Evolutionary conservation across 73 alveolate species (phyloP).

Genomic region (Paramecium biaurelia): DNA sequence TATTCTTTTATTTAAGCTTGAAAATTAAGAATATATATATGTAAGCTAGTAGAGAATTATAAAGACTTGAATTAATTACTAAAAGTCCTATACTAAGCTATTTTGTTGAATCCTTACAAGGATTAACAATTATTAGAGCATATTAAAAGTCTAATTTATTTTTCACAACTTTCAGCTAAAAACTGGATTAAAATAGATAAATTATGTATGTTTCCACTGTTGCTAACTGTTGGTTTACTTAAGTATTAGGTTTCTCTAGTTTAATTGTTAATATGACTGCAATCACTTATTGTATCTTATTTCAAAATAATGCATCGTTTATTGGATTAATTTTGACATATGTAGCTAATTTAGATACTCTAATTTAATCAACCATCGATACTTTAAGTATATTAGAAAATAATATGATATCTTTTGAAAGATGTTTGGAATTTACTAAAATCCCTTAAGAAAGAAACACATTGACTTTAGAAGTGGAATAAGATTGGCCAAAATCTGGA

Average conservation of each 20-base stretch:
- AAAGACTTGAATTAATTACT: slow-evolving; percentile 83
- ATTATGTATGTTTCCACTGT: neutral
- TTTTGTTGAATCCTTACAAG: slow-evolving; percentile 83
- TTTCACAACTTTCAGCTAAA: neutral
- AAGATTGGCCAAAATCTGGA: slow-evolving; percentile 81
- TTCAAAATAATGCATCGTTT: slow-evolving; percentile 69
- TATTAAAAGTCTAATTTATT: slow-evolving; percentile 62
- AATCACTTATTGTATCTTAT: slow-evolving; percentile 60
- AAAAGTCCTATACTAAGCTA: slow-evolving; percentile 85
- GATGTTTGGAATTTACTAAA: slow-evolving; percentile 74
- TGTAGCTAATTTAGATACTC: slow-evolving; percentile 67
- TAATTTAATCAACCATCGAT: slow-evolving; percentile 68
- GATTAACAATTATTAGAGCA: slow-evolving; percentile 86
- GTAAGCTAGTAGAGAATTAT: slow-evolving; percentile 72
- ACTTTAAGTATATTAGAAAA: slow-evolving; percentile 76
- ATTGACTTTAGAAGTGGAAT: neutral
- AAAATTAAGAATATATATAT: neutral
- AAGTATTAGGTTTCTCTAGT: slow-evolving; percentile 66
- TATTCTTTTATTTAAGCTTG: slow-evolving; percentile 32
- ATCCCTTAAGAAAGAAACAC: slow-evolving; percentile 55
- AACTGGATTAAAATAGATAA: slow-evolving; percentile 11
- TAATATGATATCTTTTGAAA: slow-evolving; percentile 81
- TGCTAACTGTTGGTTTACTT: slow-evolving; percentile 63
- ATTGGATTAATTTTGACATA: slow-evolving; percentile 74
- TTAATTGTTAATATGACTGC: slow-evolving; percentile 72